Evolutionary conservation across 2,329 filamentous ascomycete genomes (phyloP), one percentile per base, ranked within the genome.

Genomic region (Diaporthe batatas): DNA sequence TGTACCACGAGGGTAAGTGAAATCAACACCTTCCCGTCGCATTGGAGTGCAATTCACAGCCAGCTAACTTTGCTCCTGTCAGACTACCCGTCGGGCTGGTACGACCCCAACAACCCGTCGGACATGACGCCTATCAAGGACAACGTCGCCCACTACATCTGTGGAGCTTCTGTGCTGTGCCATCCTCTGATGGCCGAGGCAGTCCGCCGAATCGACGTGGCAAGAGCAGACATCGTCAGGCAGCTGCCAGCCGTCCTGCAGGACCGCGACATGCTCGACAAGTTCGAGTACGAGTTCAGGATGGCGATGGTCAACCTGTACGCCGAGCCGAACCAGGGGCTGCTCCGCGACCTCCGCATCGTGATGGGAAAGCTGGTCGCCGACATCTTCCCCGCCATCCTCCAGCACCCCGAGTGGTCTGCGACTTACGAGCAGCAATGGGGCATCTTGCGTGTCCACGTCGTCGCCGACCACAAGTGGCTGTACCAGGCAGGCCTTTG

Each of bases 131-230:
- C 72, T 70, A 49, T 81, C 51, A 36, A 71, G 39, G 67, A 58
- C 32, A 77, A 78, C 72, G 74, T 77, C 12, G 75, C 77, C 65
- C 74, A 76, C 73, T 82, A 76, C 74, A 69, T 81, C 57, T 76
- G 76, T 23, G 80, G 76, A 16, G 74, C 75, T 10, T 76, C 77
- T 5, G 75, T 80, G 18, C 69, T 68, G 23, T 78, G 75, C 73
- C 57, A 39, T 2, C 42, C 68, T 53, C 76, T 81, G 77, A 80
- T 78, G 77, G 64, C 71, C n/a, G 75, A 57, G 25, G 89, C 88
- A 0, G 76, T 91, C 3, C 82, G 88, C 2, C 86, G 86, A 0
- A 91, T 93, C 85, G 81, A 86, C 1, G 81, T 87, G 55, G 88
- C 90, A 0, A 81, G 86, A 1, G 80, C 83, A 4, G 83, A 85